Evolutionary conservation across 192 early-diverging fungal genomes (phyloP).

Genomic region (Rhizophagus prolifer): DNA sequence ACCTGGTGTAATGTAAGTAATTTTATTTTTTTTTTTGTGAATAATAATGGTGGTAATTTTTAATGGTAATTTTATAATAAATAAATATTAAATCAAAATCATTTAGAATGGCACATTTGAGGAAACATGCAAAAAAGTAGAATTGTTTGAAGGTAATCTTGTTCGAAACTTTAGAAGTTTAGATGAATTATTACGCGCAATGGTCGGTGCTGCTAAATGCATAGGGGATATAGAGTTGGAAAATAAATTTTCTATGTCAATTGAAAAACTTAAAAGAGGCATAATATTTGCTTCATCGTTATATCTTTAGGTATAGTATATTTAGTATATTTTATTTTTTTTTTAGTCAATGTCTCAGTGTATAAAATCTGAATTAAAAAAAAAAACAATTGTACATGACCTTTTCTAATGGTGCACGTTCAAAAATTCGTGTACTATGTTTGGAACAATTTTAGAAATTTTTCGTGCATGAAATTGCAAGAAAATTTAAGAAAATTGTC

Average conservation of each 20-base stretch:
- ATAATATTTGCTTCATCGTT: slow-evolving; percentile 96
- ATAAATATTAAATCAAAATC: background rate
- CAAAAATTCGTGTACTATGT: too few species aligned
- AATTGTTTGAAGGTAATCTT: slow-evolving; percentile 91
- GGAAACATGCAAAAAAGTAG: slow-evolving; percentile 93
- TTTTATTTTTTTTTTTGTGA: background rate
- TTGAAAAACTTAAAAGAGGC: slow-evolving; percentile 90
- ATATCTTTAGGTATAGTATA: slow-evolving; percentile 62
- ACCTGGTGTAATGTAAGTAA: slow-evolving; percentile 70
- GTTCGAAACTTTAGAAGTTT: slow-evolving; percentile 86
- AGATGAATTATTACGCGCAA: slow-evolving; percentile 89
- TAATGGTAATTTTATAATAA: background rate
- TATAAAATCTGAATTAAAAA: background rate
- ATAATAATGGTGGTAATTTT: background rate
- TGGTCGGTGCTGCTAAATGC: slow-evolving; percentile 86
- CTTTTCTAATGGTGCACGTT: too few species aligned
- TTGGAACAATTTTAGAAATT: too few species aligned
- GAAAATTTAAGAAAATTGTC: too few species aligned
- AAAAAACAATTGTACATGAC: background rate
- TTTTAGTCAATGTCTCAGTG: too few species aligned
- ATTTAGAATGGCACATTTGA: slow-evolving; percentile 83
- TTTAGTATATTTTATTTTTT: background rate
- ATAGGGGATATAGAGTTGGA: slow-evolving; percentile 95
- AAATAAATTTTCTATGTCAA: slow-evolving; percentile 89
- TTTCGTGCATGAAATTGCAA: too few species aligned